Evolutionary conservation across 495 filamentous ascomycete genomes (phyloP).

Genomic region (Penicillium bovifimosum): DNA sequence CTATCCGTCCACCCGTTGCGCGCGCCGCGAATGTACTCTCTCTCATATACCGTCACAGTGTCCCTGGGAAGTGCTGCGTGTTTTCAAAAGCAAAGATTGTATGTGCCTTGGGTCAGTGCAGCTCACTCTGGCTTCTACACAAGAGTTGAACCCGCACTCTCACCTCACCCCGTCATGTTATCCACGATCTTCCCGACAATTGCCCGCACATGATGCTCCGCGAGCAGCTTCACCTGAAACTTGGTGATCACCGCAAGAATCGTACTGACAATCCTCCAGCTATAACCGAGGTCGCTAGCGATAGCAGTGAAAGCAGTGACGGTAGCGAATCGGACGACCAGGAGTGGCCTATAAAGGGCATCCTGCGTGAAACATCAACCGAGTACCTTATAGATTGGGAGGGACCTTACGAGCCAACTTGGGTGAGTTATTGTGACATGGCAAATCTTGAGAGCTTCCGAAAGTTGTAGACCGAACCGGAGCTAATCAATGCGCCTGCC

Average conservation of each 20-base stretch:
- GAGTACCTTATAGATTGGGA: constrained; percentile 44
- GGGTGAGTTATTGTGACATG: constrained; percentile 27
- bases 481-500: not conserved
- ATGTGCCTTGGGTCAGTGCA: not conserved
- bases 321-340: constrained; percentile 12
- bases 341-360: constrained; percentile 35
- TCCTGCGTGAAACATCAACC: constrained; percentile 34
- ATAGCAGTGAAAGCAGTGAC: not conserved
- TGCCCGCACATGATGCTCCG: constrained; percentile 5
- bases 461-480: not conserved
- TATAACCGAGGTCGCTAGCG: not conserved
- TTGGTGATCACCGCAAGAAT: not conserved
- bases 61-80: not conserved
- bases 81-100: not conserved
- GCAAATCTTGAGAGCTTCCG: not conserved
- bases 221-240: not conserved
- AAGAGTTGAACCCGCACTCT: not conserved
- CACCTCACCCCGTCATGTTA: constrained; percentile 5
- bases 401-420: constrained; percentile 32
- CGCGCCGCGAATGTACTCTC: constrained; percentile 9
- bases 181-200: not conserved
- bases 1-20: constrained; percentile 6
- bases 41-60: constrained; percentile 8
- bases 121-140: not conserved
- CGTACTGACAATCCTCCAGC: constrained; percentile 4